Base-by-base conservation (phyloP, 2,329 filamentous ascomycete genomes). In the Alternaria metachromatica region DNA sequence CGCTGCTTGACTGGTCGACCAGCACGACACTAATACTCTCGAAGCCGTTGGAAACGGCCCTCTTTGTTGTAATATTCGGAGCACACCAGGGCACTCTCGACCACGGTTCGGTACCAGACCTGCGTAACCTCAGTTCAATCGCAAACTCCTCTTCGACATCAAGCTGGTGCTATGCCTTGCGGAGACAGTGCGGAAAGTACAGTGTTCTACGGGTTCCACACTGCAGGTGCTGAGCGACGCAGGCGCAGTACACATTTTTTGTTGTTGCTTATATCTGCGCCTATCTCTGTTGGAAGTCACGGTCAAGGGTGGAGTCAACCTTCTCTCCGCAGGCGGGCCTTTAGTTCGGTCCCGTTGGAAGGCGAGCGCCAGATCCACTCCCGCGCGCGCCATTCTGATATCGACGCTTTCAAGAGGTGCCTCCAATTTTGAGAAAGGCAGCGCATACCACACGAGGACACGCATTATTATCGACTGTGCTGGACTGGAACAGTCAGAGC, bases 81-180 rank as follows among this genome's bases (percentile, higher is more conserved):
- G 28, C 37, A 43, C 55, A 60, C 55, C 56, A 65, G 55, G 25
- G 23, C 54, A 48, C 41, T 28, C 33, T 59, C 62, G 63, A 69
- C 71, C 68, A 69, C 70, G 69, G 70, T 71, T 68, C 70, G 55
- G 54, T 60, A 44, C 64, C 64, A 60, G 53, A 60, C 51, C 56
- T 51, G 28, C 45, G 30, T 18, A 28, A 21, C 20, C 30, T 33
- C 49, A 25, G 37, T 45, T 43, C 46, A 60, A 55, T 28, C 49
- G 8, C 23, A 21, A 25, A 25, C 37, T 23, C 21, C 23, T 21
- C 30, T 44, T 60, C 37, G 43, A 50, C 53, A 56, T 37, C 23
- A 33, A 21, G 45, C 58, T 33, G 43, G 49, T 56, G 51, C 62
- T 60, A 60, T 63, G 61, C 45, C 26, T 60, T 15, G 37, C 48